Conservation (phyloP, 2,329 filamentous ascomycete species). For the Pyrenophora tritici-repentis region DNA sequence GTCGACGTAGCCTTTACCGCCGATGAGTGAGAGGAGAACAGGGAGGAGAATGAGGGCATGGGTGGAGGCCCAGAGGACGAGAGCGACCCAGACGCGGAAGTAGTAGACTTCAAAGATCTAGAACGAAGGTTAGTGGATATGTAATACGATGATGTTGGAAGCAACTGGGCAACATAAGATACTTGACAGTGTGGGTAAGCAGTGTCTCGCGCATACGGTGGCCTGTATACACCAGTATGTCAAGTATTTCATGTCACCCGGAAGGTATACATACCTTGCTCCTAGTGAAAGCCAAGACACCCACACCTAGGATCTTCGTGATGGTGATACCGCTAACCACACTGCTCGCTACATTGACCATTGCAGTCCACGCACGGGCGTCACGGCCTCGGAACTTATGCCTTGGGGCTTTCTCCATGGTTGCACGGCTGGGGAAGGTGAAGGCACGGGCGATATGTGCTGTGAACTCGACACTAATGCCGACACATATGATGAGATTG, state of each 20-base stretch:
- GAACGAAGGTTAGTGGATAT: background rate
- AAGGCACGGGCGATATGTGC: constrained; percentile 95
- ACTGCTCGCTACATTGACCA: constrained; percentile 92
- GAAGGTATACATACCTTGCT: constrained; percentile 64
- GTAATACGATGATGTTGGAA: too few relatives aligned
- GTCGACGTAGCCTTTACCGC: constrained; percentile 84
- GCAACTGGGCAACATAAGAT: too few relatives aligned
- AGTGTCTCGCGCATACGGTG: too few relatives aligned
- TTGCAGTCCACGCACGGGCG: constrained; percentile 85
- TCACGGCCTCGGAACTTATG: constrained; percentile 80
- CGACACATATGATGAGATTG: constrained; percentile 95
- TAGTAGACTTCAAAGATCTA: constrained; percentile 98
- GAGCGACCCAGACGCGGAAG: constrained; percentile 92
- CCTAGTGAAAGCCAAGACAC: constrained; percentile 88
- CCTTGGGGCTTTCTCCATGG: constrained; percentile 76
- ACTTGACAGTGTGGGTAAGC: too few relatives aligned
- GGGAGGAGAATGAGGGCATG: constrained; percentile 92
- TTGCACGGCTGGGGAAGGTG: constrained; percentile 83
- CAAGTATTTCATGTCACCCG: too few relatives aligned
- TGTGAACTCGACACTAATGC: constrained; percentile 96
- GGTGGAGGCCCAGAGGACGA: constrained; percentile 85
- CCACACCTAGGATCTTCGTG: constrained; percentile 91
- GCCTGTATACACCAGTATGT: too few relatives aligned
- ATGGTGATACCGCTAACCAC: constrained; percentile 97
- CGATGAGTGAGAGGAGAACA: constrained; percentile 82